Evolutionary conservation across 108 stramenopile species (phyloP).

Genomic region (Mediolabrus comicus): DNA sequence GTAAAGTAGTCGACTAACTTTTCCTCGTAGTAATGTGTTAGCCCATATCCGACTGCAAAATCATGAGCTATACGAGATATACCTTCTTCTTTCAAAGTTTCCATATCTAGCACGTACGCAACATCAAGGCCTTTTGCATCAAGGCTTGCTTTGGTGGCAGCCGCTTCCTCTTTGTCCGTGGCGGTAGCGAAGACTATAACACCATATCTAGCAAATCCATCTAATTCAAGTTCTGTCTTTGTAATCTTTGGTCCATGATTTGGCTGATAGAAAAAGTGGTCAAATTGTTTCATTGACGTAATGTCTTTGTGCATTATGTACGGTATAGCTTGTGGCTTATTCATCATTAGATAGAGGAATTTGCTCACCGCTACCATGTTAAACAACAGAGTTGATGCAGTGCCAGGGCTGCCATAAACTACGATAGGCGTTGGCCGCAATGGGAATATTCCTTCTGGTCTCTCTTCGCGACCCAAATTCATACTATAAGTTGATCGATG

Average conservation of each 20-base stretch:
- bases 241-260: conserved; percentile 4
- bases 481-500: too few relatives aligned
- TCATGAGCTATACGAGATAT: conserved; percentile 11
- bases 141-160: background rate
- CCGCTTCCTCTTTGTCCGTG: conserved; percentile 20
- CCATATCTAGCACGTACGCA: conserved; percentile 44
- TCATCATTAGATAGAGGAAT: conserved; percentile 28
- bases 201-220: conserved; percentile 9
- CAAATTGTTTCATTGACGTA: conserved; percentile 1
- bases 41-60: conserved; percentile 25
- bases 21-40: conserved; percentile 5
- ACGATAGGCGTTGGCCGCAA: conserved; percentile 19
- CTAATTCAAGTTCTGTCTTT: conserved; percentile 25
- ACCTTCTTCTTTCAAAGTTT: conserved; percentile 24
- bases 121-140: conserved; percentile 20
- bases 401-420: conserved; percentile 32
- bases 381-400: conserved; percentile 40
- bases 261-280: background rate
- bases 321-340: conserved; percentile 7
- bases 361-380: conserved; percentile 39
- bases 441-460: background rate
- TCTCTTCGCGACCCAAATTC: too few relatives aligned
- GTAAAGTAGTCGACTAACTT: conserved; percentile 35
- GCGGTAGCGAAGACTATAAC: conserved; percentile 32
- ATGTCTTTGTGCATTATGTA: conserved; percentile 8